Evolutionary conservation across 1,139 yeast genomes (phyloP).

Genomic region (Hyphopichia buzzinii): DNA sequence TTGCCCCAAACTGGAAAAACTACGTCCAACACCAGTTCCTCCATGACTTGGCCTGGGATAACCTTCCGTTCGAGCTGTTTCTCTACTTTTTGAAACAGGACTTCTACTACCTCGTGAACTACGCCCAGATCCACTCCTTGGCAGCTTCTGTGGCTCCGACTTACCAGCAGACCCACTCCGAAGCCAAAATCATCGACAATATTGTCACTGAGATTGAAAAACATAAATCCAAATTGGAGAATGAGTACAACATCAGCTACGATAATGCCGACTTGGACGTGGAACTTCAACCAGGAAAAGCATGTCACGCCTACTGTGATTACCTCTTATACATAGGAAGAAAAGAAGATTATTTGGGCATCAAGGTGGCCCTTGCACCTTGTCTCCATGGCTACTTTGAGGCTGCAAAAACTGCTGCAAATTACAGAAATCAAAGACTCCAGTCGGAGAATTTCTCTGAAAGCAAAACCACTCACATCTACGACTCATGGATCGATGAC

Average conservation of each 20-base stretch:
- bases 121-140: slow-evolving; percentile 65
- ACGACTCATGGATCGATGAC: slow-evolving; percentile 60
- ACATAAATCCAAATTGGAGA: slow-evolving; percentile 52
- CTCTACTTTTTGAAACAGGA: slow-evolving; percentile 68
- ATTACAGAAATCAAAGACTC: slow-evolving; percentile 6
- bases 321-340: slow-evolving; percentile 55
- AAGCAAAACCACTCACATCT: slow-evolving; percentile 22
- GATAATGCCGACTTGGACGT: slow-evolving; percentile 41
- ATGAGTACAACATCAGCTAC: slow-evolving; percentile 43
- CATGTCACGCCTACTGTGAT: slow-evolving; percentile 59
- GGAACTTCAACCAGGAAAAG: slow-evolving; percentile 50
- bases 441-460: slow-evolving; percentile 13
- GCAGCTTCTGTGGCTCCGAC: slow-evolving; percentile 65
- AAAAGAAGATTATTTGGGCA: slow-evolving; percentile 58
- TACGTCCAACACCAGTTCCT: slow-evolving; percentile 68
- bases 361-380: slow-evolving; percentile 70
- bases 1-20: slow-evolving; percentile 53
- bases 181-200: slow-evolving; percentile 50
- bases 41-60: slow-evolving; percentile 47
- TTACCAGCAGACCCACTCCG: slow-evolving; percentile 49
- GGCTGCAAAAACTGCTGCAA: slow-evolving; percentile 37
- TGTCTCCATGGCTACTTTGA: slow-evolving; percentile 73
- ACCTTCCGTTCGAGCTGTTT: slow-evolving; percentile 51
- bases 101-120: slow-evolving; percentile 64
- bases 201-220: slow-evolving; percentile 55